phyloP scores from a whole-genome alignment of 2,329 filamentous ascomycete species.

The Tolypocladium cylindrosporum region DNA sequence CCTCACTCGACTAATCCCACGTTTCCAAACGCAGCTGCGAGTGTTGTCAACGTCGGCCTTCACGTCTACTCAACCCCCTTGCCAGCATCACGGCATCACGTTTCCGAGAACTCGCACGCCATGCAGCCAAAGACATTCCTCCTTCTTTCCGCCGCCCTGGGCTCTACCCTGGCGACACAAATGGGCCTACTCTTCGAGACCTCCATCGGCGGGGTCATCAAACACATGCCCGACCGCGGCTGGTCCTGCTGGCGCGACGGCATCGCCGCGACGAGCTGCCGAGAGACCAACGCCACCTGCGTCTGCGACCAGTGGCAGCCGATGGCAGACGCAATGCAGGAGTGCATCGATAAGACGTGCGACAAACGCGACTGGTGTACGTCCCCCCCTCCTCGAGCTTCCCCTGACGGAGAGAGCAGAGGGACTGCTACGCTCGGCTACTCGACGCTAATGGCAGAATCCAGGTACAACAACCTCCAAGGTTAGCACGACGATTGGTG shows the following conservation, averaged over 20 bases:
- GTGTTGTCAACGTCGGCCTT: too few species aligned
- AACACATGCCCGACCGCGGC: not conserved
- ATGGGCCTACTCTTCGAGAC: not conserved
- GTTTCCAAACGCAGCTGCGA: not conserved
- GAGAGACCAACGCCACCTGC: not conserved
- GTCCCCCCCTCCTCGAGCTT: too few species aligned
- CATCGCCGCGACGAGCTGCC: not conserved
- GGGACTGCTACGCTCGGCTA: too few species aligned
- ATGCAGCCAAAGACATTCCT: not conserved
- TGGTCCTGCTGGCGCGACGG: not conserved
- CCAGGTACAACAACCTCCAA: too few species aligned
- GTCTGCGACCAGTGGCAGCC: not conserved
- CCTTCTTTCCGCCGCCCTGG: not conserved
- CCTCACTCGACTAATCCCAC: not conserved
- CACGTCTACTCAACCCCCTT: not conserved
- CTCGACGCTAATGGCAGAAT: too few species aligned
- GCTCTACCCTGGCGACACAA: rapidly evolving
- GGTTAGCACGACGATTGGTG: not conserved
- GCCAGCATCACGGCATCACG: not conserved
- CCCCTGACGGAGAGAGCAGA: too few species aligned
- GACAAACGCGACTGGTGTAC: not conserved
- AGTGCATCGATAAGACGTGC: not conserved
- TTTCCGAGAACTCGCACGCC: too few species aligned
- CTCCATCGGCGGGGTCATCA: not conserved
- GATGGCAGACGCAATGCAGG: not conserved